Conservation (phyloP, 2,329 filamentous ascomycete genomes). For the Colletotrichum aenigma region DNA sequence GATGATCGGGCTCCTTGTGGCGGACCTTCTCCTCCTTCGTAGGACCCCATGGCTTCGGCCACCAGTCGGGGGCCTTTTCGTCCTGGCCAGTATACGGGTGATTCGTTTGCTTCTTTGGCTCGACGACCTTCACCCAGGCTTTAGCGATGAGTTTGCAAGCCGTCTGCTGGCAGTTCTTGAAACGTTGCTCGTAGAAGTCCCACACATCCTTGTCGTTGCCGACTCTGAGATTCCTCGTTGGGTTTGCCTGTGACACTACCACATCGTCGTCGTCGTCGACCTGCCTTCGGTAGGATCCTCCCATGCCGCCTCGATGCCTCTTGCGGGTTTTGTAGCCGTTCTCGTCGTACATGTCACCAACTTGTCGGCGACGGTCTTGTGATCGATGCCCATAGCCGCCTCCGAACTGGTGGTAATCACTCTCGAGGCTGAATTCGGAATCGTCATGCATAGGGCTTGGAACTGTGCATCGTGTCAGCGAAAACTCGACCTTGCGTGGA, state of each 20-base stretch:
- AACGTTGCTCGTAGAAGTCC: constrained; percentile 64
- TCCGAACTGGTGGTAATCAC: constrained; percentile 22
- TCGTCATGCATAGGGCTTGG: constrained; percentile 37
- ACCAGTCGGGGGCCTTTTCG: constrained; percentile 68
- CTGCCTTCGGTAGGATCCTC: constrained; percentile 34
- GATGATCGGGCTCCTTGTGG: constrained; percentile 77
- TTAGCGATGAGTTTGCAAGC: constrained; percentile 76
- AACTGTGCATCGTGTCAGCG: constrained; percentile 25
- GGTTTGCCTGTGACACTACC: constrained; percentile 38
- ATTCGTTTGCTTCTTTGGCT: constrained; percentile 78
- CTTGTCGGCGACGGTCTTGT: constrained; percentile 29
- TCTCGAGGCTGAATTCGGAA: constrained; percentile 20
- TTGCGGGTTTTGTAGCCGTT: constrained; percentile 38
- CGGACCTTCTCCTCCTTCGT: constrained; percentile 59
- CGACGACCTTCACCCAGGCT: constrained; percentile 76
- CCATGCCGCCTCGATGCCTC: constrained; percentile 30
- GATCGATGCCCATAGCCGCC: constrained; percentile 26
- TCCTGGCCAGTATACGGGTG: constrained; percentile 74
- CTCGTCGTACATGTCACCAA: constrained; percentile 28
- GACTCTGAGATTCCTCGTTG: constrained; percentile 53
- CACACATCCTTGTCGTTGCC: constrained; percentile 59
- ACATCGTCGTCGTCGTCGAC: constrained; percentile 48
- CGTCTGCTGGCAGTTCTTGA: constrained; percentile 72
- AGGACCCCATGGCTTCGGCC: constrained; percentile 61
- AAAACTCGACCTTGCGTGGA: background rate